phyloP scores from a whole-genome alignment of 306 rosid genomes.

The Dalbergia oliveri region DNA sequence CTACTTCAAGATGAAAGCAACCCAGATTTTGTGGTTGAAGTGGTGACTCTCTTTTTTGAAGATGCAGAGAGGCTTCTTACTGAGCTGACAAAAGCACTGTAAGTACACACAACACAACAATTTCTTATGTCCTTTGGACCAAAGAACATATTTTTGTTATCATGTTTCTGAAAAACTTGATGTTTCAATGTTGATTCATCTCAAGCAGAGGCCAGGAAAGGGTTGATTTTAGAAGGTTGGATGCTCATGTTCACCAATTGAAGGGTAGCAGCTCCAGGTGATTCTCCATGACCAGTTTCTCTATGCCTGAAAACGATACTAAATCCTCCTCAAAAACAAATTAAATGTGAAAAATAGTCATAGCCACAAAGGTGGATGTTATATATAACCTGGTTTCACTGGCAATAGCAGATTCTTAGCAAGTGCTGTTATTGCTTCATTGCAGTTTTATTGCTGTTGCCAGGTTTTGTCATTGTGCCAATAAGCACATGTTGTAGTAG shows the following conservation, averaged over 20 bases:
- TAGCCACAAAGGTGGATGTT: not conserved
- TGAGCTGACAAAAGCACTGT: slow-evolving; percentile 72
- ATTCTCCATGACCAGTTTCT: not conserved
- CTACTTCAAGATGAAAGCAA: slow-evolving; percentile 86
- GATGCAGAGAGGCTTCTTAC: slow-evolving; percentile 74
- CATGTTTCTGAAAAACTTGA: not conserved
- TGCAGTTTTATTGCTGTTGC: not conserved
- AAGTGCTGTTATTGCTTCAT: slow-evolving; percentile 13
- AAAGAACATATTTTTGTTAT: too few species aligned
- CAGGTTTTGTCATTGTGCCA: too few species aligned
- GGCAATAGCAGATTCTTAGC: not conserved
- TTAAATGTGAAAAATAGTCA: not conserved
- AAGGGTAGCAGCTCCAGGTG: slow-evolving; percentile 98
- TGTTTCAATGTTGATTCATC: not conserved
- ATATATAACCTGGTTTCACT: not conserved
- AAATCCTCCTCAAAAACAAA: not conserved
- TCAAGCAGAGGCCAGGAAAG: slow-evolving; percentile 60
- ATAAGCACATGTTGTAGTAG: too few species aligned
- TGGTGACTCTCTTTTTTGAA: slow-evolving; percentile 78
- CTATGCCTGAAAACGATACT: not conserved
- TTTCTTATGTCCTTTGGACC: not conserved
- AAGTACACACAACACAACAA: slow-evolving; percentile 20
- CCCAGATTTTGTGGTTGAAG: slow-evolving; percentile 86
- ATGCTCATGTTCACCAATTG: slow-evolving; percentile 81
- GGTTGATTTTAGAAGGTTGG: slow-evolving; percentile 73